Conservation (phyloP, 2,329 filamentous ascomycete genomes). For the Daldinia sp. region DNA sequence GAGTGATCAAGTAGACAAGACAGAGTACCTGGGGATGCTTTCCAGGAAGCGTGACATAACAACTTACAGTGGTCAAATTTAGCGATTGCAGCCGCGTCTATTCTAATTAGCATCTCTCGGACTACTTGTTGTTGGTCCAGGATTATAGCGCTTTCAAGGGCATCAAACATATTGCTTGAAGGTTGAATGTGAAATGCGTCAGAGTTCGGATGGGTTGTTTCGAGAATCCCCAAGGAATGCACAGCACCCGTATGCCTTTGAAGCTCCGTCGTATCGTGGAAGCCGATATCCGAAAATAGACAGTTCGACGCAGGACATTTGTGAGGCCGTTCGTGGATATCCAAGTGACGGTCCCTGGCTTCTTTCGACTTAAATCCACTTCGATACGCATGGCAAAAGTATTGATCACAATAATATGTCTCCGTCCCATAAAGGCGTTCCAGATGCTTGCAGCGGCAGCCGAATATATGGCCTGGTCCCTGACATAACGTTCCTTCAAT, state of each 20-base stretch:
- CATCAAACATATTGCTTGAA: not conserved
- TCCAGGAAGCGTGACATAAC: conserved; percentile 4
- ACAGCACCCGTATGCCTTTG: conserved; percentile 3
- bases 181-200: not conserved
- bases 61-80: not conserved
- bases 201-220: not conserved
- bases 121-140: conserved; percentile 8
- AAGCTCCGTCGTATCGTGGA: conserved; percentile 14
- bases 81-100: not conserved
- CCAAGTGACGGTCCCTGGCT: conserved; percentile 14
- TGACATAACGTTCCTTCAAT: conserved; percentile 20
- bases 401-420: conserved; percentile 29
- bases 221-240: conserved; percentile 6
- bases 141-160: conserved; percentile 9
- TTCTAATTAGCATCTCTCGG: not conserved
- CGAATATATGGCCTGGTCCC: not conserved
- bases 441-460: conserved; percentile 16
- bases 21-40: conserved; percentile 11
- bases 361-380: conserved; percentile 15
- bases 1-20: conserved; percentile 4
- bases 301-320: conserved; percentile 21
- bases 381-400: conserved; percentile 28
- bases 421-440: conserved; percentile 19
- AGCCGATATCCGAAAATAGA: conserved; percentile 29
- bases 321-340: conserved; percentile 20